phyloP scores from a whole-genome alignment of 108 stramenopile genomes.

The Skeletonema tropicum region DNA sequence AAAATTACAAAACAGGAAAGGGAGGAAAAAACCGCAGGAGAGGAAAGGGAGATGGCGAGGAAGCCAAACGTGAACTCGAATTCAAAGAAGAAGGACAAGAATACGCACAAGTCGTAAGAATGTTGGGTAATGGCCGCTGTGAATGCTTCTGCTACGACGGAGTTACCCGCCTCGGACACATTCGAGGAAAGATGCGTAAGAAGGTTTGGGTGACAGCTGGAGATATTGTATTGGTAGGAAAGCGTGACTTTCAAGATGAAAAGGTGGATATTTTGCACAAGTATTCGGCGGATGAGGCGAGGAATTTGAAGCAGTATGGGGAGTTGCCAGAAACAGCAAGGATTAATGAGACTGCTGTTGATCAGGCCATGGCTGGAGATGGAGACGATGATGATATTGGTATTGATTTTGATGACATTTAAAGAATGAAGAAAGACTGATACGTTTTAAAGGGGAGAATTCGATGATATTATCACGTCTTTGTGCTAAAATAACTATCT shows the following conservation, averaged over 20 bases:
- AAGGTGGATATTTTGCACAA: constrained; percentile 99
- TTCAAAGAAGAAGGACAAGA: constrained; percentile 98
- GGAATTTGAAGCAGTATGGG: constrained; percentile 98
- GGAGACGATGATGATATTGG: constrained; percentile 93
- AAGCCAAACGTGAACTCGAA: constrained; percentile 98
- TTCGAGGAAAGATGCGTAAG: constrained; percentile 99
- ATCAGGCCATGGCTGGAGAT: constrained; percentile 97
- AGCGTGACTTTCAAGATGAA: constrained; percentile 99
- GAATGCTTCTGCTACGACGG: constrained; percentile 99
- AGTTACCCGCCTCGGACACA: constrained; percentile 97
- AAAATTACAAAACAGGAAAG: constrained; percentile 81
- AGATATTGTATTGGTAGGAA: constrained; percentile 97
- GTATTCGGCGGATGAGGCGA: constrained; percentile 99
- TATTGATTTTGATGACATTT: constrained; percentile 96
- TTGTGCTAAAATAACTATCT: neutral
- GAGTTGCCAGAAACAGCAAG: constrained; percentile 98
- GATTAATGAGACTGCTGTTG: constrained; percentile 99
- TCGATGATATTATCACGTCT: neutral
- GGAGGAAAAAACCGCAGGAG: constrained; percentile 99
- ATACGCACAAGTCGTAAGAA: constrained; percentile 94
- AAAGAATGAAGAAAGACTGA: constrained; percentile 27
- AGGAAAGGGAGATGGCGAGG: constrained; percentile 99
- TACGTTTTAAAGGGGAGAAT: constrained; percentile 2
- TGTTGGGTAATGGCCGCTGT: constrained; percentile 98
- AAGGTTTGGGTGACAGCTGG: constrained; percentile 98